Percentiles rank a stretch among this genome's conserved stretches.
Evolutionary conservation across 2,329 filamentous ascomycete species (phyloP).

Genomic region (Pseudopyrenochaeta lycopersici): DNA sequence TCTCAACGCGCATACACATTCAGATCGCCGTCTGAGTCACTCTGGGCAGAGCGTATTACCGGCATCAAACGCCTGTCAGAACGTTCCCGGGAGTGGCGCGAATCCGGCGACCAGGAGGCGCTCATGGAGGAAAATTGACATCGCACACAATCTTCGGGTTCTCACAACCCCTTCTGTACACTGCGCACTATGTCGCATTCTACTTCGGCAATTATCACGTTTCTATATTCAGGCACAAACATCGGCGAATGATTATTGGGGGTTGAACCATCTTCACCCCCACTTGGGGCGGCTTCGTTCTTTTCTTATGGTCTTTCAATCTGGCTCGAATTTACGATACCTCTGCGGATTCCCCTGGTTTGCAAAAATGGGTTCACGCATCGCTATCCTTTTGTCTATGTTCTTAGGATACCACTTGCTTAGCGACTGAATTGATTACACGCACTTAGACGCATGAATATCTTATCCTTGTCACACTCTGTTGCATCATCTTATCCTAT

Average conservation of each 20-base stretch:
- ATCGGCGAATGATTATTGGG: slow-evolving; percentile 19
- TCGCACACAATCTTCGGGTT: slow-evolving; percentile 11
- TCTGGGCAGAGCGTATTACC: slow-evolving; percentile 85
- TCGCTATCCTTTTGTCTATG: slow-evolving; percentile 13
- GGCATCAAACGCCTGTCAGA: slow-evolving; percentile 86
- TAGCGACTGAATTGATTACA: slow-evolving; percentile 23
- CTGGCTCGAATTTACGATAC: slow-evolving; percentile 25
- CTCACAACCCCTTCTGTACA: slow-evolving; percentile 22
- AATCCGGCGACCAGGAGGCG: slow-evolving; percentile 77
- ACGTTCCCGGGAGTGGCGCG: slow-evolving; percentile 89
- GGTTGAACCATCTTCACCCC: slow-evolving; percentile 8
- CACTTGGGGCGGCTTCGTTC: slow-evolving; percentile 15
- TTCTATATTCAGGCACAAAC: slow-evolving; percentile 16
- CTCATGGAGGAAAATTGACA: slow-evolving; percentile 61
- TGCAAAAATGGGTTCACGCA: slow-evolving; percentile 27
- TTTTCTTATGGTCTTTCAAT: slow-evolving; percentile 10
- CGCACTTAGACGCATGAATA: slow-evolving; percentile 33
- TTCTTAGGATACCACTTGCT: slow-evolving; percentile 28
- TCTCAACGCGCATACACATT: slow-evolving; percentile 94
- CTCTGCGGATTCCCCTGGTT: slow-evolving; percentile 22
- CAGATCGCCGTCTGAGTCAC: slow-evolving; percentile 84
- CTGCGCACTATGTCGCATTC: slow-evolving; percentile 29
- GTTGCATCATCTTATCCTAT: slow-evolving; percentile 2
- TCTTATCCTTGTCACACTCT: slow-evolving; percentile 16
- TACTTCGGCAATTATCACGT: slow-evolving; percentile 20